Evolutionary conservation across 345 rosid species (phyloP).

Genomic region (Acer campestre): DNA sequence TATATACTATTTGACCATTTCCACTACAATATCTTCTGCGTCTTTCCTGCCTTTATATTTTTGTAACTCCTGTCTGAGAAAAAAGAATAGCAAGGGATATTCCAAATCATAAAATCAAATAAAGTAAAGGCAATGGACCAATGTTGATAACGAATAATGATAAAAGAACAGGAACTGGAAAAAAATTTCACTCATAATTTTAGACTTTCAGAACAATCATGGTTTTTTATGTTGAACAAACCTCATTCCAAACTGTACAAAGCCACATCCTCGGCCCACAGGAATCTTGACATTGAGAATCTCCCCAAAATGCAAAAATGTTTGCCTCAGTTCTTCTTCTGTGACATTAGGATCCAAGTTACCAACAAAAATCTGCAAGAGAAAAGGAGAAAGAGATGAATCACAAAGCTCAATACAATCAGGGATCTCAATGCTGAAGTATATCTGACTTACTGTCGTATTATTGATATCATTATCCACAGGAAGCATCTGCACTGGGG

Average conservation of each 20-base stretch:
- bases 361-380: slow-evolving; percentile 68
- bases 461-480: slow-evolving; percentile 72
- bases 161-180: background rate
- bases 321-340: slow-evolving; percentile 84
- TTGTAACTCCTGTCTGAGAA: slow-evolving; percentile 20
- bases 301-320: slow-evolving; percentile 75
- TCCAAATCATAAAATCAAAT: background rate
- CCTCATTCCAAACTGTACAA: slow-evolving; percentile 81
- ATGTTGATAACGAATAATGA: background rate
- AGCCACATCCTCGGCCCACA: slow-evolving; percentile 84
- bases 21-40: slow-evolving; percentile 18
- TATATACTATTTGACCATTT: background rate
- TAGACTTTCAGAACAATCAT: slow-evolving; percentile 1
- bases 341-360: slow-evolving; percentile 82
- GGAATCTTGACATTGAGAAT: slow-evolving; percentile 83
- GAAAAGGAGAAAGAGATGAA: slow-evolving; percentile 24
- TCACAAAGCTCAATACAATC: background rate
- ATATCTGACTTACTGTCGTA: slow-evolving; percentile 67
- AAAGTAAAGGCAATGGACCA: background rate
- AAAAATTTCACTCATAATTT: background rate
- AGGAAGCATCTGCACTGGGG: slow-evolving; percentile 65
- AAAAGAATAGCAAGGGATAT: slow-evolving; percentile 13
- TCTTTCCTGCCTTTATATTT: slow-evolving; percentile 10
- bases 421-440: background rate
- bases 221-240: slow-evolving; percentile 22